Percentiles rank a stretch among this genome's conserved stretches.
These are phyloP conservation scores for Castanea crenata DNA, from an alignment of 306 rosid species.

Conservation along the genomic window DNA sequence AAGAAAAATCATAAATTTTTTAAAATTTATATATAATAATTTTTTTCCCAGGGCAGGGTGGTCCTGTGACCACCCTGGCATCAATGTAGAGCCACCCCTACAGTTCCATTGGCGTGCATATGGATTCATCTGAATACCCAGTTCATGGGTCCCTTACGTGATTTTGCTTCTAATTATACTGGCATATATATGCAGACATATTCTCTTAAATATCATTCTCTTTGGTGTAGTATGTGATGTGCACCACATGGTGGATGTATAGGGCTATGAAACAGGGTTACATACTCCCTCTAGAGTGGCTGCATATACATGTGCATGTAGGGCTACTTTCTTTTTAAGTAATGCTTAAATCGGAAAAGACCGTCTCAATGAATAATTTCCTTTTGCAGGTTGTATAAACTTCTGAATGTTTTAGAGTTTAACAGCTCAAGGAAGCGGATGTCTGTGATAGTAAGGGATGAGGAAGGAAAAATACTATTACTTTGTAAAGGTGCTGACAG, in stretches of 20 bases:
- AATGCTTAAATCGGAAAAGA: background rate
- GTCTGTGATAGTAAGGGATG: constrained; percentile 85
- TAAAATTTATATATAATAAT: too few species aligned
- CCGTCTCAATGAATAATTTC: background rate
- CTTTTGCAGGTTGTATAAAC: constrained; percentile 59
- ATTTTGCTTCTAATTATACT: background rate
- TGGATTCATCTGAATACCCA: constrained; percentile 6
- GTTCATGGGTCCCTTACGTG: constrained; percentile 4
- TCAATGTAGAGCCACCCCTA: too few species aligned
- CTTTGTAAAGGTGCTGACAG: constrained; percentile 97
- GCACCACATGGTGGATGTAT: background rate
- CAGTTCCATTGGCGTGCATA: constrained; percentile 11
- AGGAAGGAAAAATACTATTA: constrained; percentile 60
- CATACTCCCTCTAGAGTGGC: background rate
- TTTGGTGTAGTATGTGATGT: constrained; percentile 1
- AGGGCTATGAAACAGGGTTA: background rate
- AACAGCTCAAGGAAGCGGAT: constrained; percentile 88
- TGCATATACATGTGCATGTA: background rate
- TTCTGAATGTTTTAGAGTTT: constrained; percentile 89
- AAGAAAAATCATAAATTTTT: too few species aligned
- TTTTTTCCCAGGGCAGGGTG: too few species aligned
- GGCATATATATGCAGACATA: background rate
- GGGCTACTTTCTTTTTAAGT: constrained; percentile 5
- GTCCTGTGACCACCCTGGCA: too few species aligned
- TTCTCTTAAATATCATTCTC: background rate